Base-by-base conservation (phyloP, 179 eudicot species). In the Gypsophila paniculata region DNA sequence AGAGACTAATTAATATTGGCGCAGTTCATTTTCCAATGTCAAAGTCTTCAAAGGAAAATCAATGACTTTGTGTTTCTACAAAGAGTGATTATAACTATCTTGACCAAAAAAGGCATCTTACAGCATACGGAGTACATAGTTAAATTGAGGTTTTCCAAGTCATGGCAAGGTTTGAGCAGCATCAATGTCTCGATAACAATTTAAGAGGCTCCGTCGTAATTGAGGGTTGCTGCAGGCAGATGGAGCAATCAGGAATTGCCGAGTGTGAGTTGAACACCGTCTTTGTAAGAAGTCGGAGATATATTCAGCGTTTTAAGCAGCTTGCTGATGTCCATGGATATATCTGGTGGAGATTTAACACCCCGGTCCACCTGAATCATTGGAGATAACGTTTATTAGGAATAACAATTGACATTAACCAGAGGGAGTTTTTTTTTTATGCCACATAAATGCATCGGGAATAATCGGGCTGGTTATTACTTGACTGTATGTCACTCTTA, bases 321-420 rank as follows among this genome's bases (percentile, higher is more conserved):
- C 74, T 82, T 89, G 71, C 72, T 67, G 54, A 87, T 89, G 74
- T 93, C 96, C 98, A 93, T 91, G 66, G 98, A 93, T 75, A 89
- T 93, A 74, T 93, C 98, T 32, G 95, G 71, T 7, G 98, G 98
- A 15, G 98, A 93, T 64, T 84, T 86, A 13, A 93, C 91, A 60
- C 98, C 93, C 0, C 98, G 93, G 76, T 93, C 90, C 70, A 93
- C 87, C 97, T 93, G 77, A 72, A 79, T 39, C 69, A 55, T 63
- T 65, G 75, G 22, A 58, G 21, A 21, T 48, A 17, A 25, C n/a
- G 34, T 36, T 61, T 51, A 61, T 12, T 61, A 46, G 52, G 52
- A 46, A 12, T 13, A 61, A 51, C 34, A 12, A 9, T 61, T 44
- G n/a, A n/a, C 44, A 32, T 29, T 10, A 46, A 66, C 54, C 18